A percentile compares a stretch with the other conserved stretches of the same genome.
These are phyloP conservation scores for Porphyrellus cyaneotinctus DNA, from an alignment of 768 basidiomycete genomes.

Conservation along the genomic window DNA sequence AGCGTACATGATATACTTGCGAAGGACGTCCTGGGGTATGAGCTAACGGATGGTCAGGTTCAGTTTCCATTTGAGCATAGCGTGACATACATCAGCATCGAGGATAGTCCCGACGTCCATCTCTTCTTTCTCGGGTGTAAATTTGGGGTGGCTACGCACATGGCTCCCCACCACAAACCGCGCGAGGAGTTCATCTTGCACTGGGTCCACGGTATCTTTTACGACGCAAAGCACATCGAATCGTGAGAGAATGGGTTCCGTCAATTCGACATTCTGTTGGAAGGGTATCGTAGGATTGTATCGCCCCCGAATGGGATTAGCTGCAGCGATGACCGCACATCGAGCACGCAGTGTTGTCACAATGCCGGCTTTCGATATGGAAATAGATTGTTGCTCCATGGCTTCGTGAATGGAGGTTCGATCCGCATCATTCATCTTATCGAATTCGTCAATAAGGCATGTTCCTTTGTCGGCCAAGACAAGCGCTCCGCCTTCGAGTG, in stretches of 20 bases:
- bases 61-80: background rate
- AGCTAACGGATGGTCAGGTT: constrained; percentile 48
- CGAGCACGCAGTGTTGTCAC: constrained; percentile 97
- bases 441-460: constrained; percentile 98
- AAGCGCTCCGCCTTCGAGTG: constrained; percentile 94
- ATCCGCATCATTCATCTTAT: constrained; percentile 99
- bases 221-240: constrained; percentile 99
- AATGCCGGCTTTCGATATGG: constrained; percentile 98
- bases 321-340: constrained; percentile 96
- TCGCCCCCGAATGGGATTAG: constrained; percentile 94
- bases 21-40: constrained; percentile 92
- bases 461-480: constrained; percentile 99
- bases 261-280: constrained; percentile 96
- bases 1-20: constrained; percentile 99
- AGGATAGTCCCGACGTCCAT: constrained; percentile 86
- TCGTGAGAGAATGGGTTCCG: constrained; percentile 95
- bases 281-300: constrained; percentile 99
- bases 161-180: constrained; percentile 98
- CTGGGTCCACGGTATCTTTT: constrained; percentile 95
- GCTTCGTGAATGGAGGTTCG: constrained; percentile 99
- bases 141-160: constrained; percentile 89
- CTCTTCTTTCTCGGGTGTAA: constrained; percentile 83
- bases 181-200: constrained; percentile 93
- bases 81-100: constrained; percentile 80
- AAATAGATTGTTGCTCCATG: constrained; percentile 99